phyloP scores from a whole-genome alignment of 768 basidiomycete species.

The Candolleomyces aberdarensis region DNA sequence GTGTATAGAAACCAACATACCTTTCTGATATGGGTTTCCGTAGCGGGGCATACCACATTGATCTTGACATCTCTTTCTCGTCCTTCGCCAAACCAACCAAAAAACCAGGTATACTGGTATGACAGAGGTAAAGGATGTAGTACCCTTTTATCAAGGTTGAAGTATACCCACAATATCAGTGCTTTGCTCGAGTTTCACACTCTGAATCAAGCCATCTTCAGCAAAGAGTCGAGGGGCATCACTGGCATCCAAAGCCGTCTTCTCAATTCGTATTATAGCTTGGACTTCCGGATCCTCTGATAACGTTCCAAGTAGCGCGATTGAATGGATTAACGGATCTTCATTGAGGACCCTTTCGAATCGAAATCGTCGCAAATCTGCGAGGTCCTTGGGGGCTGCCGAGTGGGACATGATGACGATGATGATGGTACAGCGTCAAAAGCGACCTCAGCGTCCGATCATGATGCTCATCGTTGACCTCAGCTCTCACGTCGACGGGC shows the following conservation, averaged over 20 bases:
- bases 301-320: slow-evolving; percentile 69
- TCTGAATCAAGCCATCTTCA: slow-evolving; percentile 34
- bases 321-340: slow-evolving; percentile 57
- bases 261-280: slow-evolving; percentile 78
- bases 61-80: slow-evolving; percentile 71
- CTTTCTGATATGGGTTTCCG: slow-evolving; percentile 86
- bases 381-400: slow-evolving; percentile 27
- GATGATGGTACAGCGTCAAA: not conserved
- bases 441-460: not conserved
- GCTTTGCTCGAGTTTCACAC: slow-evolving; percentile 46
- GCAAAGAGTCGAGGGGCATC: slow-evolving; percentile 36
- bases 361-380: slow-evolving; percentile 43
- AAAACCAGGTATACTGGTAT: slow-evolving; percentile 74
- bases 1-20: slow-evolving; percentile 26
- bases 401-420: slow-evolving; percentile 28
- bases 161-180: slow-evolving; percentile 62
- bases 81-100: slow-evolving; percentile 58
- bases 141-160: not conserved
- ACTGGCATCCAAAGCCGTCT: slow-evolving; percentile 57
- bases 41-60: slow-evolving; percentile 84
- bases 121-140: not conserved
- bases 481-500: too few relatives aligned
- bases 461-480: not conserved
- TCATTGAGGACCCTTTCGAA: slow-evolving; percentile 59
- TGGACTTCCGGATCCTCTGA: slow-evolving; percentile 30